Base-by-base conservation (phyloP, 352 stramenopile genomes). In the Globisporangium mamillatum region DNA sequence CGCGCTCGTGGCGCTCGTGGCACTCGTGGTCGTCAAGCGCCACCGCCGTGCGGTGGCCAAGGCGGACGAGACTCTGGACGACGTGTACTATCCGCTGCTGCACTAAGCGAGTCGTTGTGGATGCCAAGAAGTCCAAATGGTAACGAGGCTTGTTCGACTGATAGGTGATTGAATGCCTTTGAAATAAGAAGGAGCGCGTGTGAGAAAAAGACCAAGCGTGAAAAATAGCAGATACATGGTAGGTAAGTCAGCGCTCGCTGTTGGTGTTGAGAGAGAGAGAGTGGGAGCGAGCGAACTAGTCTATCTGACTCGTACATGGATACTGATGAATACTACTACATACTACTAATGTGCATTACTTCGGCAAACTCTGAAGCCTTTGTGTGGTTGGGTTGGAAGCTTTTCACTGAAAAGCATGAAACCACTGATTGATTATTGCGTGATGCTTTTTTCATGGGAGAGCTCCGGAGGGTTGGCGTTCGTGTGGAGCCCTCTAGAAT, bases 11-110 rank as follows among this genome's bases (percentile, higher is more conserved):
- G 80, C 76, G 22, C 67, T 88, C 8, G 75, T 89, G 34, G 77
- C 80, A 24, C 67, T 91, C 7, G 73, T 91, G 54, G 79, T 85
- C 46, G 80, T 87, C n/a, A 69, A 66, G 53, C 74, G 75, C 59
- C 80, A 75, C 22, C 75, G 73, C 20, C 72, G 73, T 5, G 57
- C 60, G 6, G 55, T 68, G 18, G 71, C 54, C 16, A 65, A 72
- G 1, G 54, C 69, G 16, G 63, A 67, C n/a, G 61, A 48, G 46
- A 52, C 70, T n/a, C 32, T 69, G 7, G 78, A 88, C 12, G 80
- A 89, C 50, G 82, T 80, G 25, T 88, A 89, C 67, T 88, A 89
- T 50, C 80, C 82, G 29, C 72, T 91, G 53, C 70, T 91, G 56
- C 69, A 82, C 67, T 91, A 82, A 32, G 60, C 50, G 25, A 20